Conservation (phyloP, 2,329 filamentous ascomycete genomes). For the Diaporthe humulicola region DNA sequence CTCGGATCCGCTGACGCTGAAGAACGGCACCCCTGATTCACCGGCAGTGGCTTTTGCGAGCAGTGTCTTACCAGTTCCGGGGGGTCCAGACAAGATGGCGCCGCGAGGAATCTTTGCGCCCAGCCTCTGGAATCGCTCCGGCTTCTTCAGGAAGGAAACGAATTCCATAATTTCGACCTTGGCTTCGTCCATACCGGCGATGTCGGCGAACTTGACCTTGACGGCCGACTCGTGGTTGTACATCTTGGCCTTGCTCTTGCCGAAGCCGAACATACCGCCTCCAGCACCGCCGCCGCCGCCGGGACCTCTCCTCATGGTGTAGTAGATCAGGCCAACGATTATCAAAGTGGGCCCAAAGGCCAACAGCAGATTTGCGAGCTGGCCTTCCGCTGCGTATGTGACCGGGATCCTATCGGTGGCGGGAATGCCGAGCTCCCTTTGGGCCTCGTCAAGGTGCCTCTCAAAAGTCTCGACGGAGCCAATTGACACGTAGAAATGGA, state of each 20-base stretch:
- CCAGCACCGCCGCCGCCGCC: conserved; percentile 73
- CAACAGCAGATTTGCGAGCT: conserved; percentile 78
- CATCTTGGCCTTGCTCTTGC: conserved; percentile 94
- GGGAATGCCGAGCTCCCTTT: conserved; percentile 88
- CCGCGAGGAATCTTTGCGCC: conserved; percentile 98
- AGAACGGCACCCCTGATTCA: conserved; percentile 97
- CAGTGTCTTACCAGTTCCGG: conserved; percentile 97
- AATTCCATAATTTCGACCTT: conserved; percentile 99
- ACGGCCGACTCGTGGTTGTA: conserved; percentile 98
- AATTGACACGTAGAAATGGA: conserved; percentile 94
- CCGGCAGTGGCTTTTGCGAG: conserved; percentile 97
- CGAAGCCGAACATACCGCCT: conserved; percentile 93
- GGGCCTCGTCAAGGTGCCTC: conserved; percentile 86
- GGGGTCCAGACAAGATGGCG: conserved; percentile 96
- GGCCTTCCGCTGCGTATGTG: conserved; percentile 84
- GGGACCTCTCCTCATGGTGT: conserved; percentile 81
- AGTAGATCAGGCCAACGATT: conserved; percentile 86
- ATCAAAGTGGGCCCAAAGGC: conserved; percentile 89
- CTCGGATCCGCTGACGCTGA: conserved; percentile 97
- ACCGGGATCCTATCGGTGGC: conserved; percentile 92
- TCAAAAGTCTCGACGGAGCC: conserved; percentile 96
- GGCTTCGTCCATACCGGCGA: conserved; percentile 97
- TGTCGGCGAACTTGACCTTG: conserved; percentile 97
- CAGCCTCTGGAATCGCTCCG: conserved; percentile 90
- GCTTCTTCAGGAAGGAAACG: conserved; percentile 95